Evolutionary conservation across 2,329 filamentous ascomycete genomes (phyloP), one percentile per base, ranked within the genome.

Genomic region (Fusarium nanum): DNA sequence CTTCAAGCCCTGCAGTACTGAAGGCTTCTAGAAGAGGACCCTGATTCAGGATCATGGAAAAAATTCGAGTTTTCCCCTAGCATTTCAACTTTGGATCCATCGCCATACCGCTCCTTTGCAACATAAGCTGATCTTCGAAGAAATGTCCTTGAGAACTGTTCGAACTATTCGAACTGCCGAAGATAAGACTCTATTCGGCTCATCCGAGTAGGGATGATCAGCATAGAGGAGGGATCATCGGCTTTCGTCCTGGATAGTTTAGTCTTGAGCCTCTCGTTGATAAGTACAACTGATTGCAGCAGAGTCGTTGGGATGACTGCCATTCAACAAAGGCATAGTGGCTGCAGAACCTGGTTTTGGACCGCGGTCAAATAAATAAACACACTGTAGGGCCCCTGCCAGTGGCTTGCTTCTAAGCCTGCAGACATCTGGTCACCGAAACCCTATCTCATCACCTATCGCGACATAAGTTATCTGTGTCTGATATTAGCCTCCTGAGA

Each of bases 11-110:
- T 71, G 68, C 50, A 46, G 55, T 48, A 60, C 55, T 48, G 59
- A 71, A 55, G 22, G 44, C 42, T 71, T 70, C 67, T 71, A 56
- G 68, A 71, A 71, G 55, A 46, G 25, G 64, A 71, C 68, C 68
- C 68, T 71, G 64, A 70, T 60, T 60, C 50, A 63, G 32, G 30
- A 53, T 44, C 55, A 56, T 42, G 54, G 52, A 27, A 46, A 45
- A 53, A 58, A 40, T 20, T 56, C 46, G 55, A 61, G 27, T 40
- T 52, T 40, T 27, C 42, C 18, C 27, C 40, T 20, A 20, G 14
- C 23, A 42, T n/a, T 47, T 30, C 8, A 61, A 32, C 27, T 10
- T 46, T 50, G 52, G 28, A 42, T 25, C 37, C 41, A 22, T 30
- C 25, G 22, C 45, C 40, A 61, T 49, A 53, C 62, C 50, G 23